phyloP scores from a whole-genome alignment of 805 yeast genomes.

The Myxozyma melibiosi region DNA sequence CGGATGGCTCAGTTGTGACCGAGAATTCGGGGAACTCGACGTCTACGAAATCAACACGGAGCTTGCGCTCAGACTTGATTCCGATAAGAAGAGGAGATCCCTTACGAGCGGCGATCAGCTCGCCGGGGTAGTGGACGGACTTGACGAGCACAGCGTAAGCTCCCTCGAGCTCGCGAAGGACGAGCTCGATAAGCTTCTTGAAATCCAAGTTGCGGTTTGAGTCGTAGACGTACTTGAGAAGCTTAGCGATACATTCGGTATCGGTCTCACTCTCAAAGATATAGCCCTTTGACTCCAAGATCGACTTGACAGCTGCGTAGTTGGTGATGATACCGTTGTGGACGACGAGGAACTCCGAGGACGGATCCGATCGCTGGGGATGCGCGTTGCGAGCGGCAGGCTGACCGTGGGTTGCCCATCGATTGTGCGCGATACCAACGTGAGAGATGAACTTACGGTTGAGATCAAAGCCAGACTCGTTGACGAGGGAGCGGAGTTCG shows the following conservation, averaged over 20 bases:
- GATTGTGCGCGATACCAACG: constrained; percentile 96
- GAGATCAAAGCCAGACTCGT: constrained; percentile 54
- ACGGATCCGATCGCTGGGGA: constrained; percentile 88
- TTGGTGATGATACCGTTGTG: constrained; percentile 99
- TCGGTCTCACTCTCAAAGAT: constrained; percentile 91
- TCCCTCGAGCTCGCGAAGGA: constrained; percentile 90
- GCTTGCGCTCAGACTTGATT: constrained; percentile 91
- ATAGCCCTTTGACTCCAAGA: constrained; percentile 77
- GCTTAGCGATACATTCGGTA: constrained; percentile 96
- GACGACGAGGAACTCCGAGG: constrained; percentile 84
- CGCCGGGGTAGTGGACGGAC: constrained; percentile 91
- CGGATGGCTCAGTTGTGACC: constrained; percentile 31
- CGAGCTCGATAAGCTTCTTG: constrained; percentile 89
- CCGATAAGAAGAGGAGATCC: constrained; percentile 98
- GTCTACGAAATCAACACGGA: constrained; percentile 97
- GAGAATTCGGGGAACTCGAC: constrained; percentile 81
- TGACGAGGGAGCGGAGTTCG: constrained; percentile 66
- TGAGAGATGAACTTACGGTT: constrained; percentile 74
- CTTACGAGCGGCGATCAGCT: constrained; percentile 93
- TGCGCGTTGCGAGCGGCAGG: constrained; percentile 87
- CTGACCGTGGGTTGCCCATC: constrained; percentile 99
- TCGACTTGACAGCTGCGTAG: constrained; percentile 84
- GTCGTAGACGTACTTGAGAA: constrained; percentile 88
- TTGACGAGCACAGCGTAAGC: constrained; percentile 95
- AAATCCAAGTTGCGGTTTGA: constrained; percentile 75